These are phyloP conservation scores for Aspergillus clavatus DNA, from an alignment of 2,329 filamentous ascomycete species.

Conservation along the genomic window DNA sequence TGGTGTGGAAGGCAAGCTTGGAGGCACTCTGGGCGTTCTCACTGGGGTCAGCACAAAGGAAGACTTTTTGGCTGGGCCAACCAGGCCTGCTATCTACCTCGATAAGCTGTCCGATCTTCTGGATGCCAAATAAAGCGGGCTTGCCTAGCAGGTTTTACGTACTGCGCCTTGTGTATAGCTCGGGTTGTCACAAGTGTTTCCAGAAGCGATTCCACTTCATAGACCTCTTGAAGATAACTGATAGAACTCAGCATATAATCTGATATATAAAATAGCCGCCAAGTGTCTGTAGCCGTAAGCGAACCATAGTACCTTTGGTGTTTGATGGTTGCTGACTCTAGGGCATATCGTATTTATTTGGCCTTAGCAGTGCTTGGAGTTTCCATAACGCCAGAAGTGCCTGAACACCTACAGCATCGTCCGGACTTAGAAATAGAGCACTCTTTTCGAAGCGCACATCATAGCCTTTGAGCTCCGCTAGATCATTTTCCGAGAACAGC, in stretches of 20 bases:
- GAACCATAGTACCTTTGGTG: neutral
- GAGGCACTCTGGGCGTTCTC: conserved; percentile 84
- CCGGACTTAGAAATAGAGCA: conserved; percentile 35
- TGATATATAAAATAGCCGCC: neutral
- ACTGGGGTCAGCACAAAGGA: conserved; percentile 82
- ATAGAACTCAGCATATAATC: neutral
- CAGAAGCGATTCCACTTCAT: neutral
- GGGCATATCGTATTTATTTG: neutral
- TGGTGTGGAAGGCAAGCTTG: conserved; percentile 82
- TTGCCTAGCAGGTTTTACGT: neutral
- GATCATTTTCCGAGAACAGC: conserved; percentile 28
- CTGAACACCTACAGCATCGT: conserved; percentile 22
- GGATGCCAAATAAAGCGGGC: conserved; percentile 17
- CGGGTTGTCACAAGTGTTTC: neutral
- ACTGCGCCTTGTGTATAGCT: neutral
- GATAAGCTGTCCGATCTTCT: conserved; percentile 76
- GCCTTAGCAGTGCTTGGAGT: conserved; percentile 29
- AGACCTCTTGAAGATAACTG: neutral
- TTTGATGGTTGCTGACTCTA: neutral
- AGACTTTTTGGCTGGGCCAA: conserved; percentile 70
- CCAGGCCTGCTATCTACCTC: conserved; percentile 76
- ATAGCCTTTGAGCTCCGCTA: conserved; percentile 24
- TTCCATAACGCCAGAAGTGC: conserved; percentile 38
- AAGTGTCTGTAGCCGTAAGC: neutral
- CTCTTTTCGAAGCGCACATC: conserved; percentile 27